Percentiles rank a stretch among this genome's conserved stretches.
Conservation (phyloP, 2,329 filamentous ascomycete genomes). For the Pezicula neosporulosa region DNA sequence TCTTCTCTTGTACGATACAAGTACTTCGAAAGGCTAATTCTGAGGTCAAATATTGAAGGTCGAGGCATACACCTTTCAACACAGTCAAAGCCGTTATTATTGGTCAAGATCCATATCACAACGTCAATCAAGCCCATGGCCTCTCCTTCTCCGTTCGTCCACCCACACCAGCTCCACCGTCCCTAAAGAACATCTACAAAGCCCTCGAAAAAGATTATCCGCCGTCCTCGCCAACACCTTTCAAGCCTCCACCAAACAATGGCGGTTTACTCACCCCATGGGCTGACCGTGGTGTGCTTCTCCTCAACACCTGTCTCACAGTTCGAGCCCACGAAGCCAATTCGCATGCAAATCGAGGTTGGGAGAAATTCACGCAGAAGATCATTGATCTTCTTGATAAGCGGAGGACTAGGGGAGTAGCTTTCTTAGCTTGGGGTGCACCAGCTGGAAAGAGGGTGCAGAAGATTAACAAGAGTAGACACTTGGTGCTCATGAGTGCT, state of each 20-base stretch:
- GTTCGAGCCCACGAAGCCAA: conserved; percentile 88
- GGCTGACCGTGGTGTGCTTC: conserved; percentile 87
- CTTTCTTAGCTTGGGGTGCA: conserved; percentile 91
- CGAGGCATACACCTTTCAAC: conserved; percentile 84
- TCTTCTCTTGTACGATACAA: background rate
- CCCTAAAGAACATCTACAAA: conserved; percentile 90
- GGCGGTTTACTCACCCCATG: conserved; percentile 85
- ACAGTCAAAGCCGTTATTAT: conserved; percentile 90
- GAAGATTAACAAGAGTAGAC: conserved; percentile 67
- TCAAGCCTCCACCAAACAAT: conserved; percentile 70
- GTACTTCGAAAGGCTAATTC: background rate
- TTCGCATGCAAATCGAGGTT: conserved; percentile 80
- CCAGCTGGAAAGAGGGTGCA: conserved; percentile 78
- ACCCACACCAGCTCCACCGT: conserved; percentile 83
- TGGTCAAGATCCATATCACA: conserved; percentile 97
- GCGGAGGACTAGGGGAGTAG: conserved; percentile 75
- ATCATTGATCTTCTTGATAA: conserved; percentile 84
- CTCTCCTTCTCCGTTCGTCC: conserved; percentile 93
- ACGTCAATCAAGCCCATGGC: conserved; percentile 90
- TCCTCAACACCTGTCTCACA: conserved; percentile 93
- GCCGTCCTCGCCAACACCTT: conserved; percentile 34
- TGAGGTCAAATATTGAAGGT: conserved; percentile 52
- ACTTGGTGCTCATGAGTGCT: conserved; percentile 80
- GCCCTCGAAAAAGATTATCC: conserved; percentile 88
- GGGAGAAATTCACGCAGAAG: conserved; percentile 90